Evolutionary conservation across 257 asterid species (phyloP), one percentile per base, ranked within the genome.

Genomic region (Lithospermum erythrorhizon): DNA sequence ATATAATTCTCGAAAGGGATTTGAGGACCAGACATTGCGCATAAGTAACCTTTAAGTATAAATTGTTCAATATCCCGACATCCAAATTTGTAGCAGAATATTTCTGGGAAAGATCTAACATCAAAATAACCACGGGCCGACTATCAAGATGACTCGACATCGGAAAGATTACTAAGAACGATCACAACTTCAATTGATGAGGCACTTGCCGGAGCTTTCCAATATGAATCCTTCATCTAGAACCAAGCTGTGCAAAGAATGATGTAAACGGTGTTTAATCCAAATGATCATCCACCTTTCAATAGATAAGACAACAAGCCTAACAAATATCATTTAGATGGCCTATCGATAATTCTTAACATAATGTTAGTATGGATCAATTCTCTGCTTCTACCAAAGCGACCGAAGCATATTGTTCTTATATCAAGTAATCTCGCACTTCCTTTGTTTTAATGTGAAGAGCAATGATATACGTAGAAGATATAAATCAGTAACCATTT

Each of bases 91-190:
- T 95, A 70, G 94, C 89, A n/a, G n/a, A n/a, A n/a, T n/a, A n/a
- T n/a, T n/a, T n/a, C n/a, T n/a, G n/a, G n/a, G n/a, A n/a, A n/a
- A n/a, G n/a, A 75, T 88, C 97, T 22, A 89, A 77, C 73, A 76
- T 66, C 17, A 94, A 88, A 80, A n/a, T 84, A 91, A 78, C 98
- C 97, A 77, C 95, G 95, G 85, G 79, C 98, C 88, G 65, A 91
- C 87, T 49, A 91, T 71, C 68, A 91, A 88, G 70, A 82, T 77
- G 63, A 84, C 95, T 75, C 90, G 97, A 91, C 98, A 81, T 86
- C 95, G n/a, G 97, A 91, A 58, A 78, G 70, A 73, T 84, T 81
- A 56, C 82, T 55, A 35, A 91, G n/a, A n/a, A 80, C 97, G 70
- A 89, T 80, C 59, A 77, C 94, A 76, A 88, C 76, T 64, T 91